Evolutionary conservation across 2,329 filamentous ascomycete species (phyloP).

Genomic region (Fusarium longipes): DNA sequence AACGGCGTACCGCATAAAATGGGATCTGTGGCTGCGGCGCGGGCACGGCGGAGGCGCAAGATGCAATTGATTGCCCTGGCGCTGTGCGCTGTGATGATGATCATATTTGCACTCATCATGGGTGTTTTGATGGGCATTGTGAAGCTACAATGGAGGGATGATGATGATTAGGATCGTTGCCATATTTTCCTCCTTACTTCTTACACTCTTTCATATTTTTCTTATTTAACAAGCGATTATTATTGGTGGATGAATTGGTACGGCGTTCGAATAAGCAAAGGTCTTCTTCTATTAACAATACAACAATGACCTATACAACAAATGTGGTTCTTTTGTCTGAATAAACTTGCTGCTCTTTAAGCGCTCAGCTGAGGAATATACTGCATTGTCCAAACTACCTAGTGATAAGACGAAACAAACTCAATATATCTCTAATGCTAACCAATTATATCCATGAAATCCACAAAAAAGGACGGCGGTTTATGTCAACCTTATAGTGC

Average conservation of each 20-base stretch:
- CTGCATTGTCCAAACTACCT: background rate
- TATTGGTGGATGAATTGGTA: background rate
- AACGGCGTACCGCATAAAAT: constrained; percentile 36
- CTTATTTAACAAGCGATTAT: background rate
- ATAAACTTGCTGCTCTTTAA: background rate
- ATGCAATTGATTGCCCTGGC: constrained; percentile 40
- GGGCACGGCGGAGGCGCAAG: constrained; percentile 37
- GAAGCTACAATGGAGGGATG: constrained; percentile 36
- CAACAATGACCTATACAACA: background rate
- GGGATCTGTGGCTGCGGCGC: constrained; percentile 41
- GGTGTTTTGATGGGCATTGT: constrained; percentile 45
- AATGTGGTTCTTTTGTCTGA: background rate
- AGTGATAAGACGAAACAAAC: background rate
- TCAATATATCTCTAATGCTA: background rate
- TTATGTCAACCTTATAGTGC: too few relatives aligned
- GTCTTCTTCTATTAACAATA: background rate
- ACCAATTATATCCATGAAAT: background rate
- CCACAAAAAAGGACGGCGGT: too few relatives aligned
- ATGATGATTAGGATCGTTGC: constrained; percentile 8
- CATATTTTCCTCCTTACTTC: background rate
- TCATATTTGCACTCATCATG: constrained; percentile 43
- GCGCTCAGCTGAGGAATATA: background rate
- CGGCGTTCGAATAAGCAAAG: constrained; percentile 14
- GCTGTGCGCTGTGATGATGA: constrained; percentile 38
- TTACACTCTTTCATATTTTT: background rate